phyloP scores from a whole-genome alignment of 23 red algal genomes.

The Gracilaria caudata region DNA sequence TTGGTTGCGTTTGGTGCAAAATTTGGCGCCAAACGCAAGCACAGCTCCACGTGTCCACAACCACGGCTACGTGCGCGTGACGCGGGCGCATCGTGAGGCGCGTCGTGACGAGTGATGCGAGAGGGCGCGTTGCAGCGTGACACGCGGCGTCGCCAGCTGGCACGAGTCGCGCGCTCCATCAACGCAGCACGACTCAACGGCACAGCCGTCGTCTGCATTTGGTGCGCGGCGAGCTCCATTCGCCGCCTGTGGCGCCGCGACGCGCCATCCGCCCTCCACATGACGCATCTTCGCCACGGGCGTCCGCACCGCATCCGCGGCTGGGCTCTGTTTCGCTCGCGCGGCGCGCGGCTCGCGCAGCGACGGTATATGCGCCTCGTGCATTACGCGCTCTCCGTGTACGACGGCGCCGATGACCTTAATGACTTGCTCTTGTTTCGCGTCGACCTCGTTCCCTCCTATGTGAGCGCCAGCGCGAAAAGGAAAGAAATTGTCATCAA shows the following conservation, averaged over 20 bases:
- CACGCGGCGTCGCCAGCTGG: constrained; percentile 1
- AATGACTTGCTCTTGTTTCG: constrained; percentile 36
- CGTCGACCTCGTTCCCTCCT: constrained; percentile 12
- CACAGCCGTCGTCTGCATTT: not conserved
- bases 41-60: not conserved
- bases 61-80: not conserved
- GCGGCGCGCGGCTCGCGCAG: constrained; percentile 41
- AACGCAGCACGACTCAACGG: not conserved
- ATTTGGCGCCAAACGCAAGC: not conserved
- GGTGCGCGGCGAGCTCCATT: not conserved
- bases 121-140: not conserved
- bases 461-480: constrained; percentile 6
- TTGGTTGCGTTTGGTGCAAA: not conserved
- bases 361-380: constrained; percentile 55
- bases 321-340: constrained; percentile 42
- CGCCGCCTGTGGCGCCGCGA: constrained; percentile 5
- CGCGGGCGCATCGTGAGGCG: not conserved
- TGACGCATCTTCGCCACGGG: constrained; percentile 57
- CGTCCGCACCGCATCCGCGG: constrained; percentile 59
- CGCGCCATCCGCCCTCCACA: not conserved
- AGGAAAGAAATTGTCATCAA: constrained; percentile 45
- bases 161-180: constrained; percentile 11
- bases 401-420: constrained; percentile 40
- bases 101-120: not conserved
- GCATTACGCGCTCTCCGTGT: constrained; percentile 53